Conservation (phyloP, 352 stramenopile genomes). For the Pythium oligandrum region DNA sequence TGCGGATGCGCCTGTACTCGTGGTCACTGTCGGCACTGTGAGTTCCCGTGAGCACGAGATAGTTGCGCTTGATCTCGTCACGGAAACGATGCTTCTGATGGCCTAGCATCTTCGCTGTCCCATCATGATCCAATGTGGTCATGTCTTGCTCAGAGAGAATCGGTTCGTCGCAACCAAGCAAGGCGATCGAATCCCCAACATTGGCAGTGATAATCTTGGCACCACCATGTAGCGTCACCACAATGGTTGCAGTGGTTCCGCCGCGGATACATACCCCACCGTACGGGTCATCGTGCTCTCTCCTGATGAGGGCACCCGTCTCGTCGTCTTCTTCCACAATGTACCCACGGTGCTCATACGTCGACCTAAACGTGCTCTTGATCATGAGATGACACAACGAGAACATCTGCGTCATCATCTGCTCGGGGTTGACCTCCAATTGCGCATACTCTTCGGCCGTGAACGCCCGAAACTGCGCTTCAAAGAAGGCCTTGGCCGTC, state of each 20-base stretch:
- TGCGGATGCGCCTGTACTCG: conserved; percentile 70
- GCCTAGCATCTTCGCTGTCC: not conserved
- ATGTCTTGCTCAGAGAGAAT: conserved; percentile 22
- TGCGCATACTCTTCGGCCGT: conserved; percentile 34
- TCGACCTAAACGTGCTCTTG: conserved; percentile 47
- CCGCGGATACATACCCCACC: conserved; percentile 79
- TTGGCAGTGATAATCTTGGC: conserved; percentile 76
- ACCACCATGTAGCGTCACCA: conserved; percentile 67
- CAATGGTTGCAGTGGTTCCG: conserved; percentile 81
- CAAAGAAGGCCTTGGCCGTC: conserved; percentile 57
- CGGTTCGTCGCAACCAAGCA: conserved; percentile 28
- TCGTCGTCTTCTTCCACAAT: conserved; percentile 48
- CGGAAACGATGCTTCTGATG: conserved; percentile 4
- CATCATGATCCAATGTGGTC: not conserved
- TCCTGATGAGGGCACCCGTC: conserved; percentile 58
- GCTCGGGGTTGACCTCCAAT: conserved; percentile 51
- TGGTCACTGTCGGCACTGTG: conserved; percentile 71
- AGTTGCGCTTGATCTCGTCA: conserved; percentile 17
- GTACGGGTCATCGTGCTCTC: conserved; percentile 24
- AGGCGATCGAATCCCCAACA: conserved; percentile 70
- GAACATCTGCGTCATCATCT: conserved; percentile 48
- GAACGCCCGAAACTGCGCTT: conserved; percentile 51
- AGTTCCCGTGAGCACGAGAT: conserved; percentile 71
- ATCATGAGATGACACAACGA: conserved; percentile 55
- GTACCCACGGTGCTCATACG: conserved; percentile 60